A percentile compares a stretch with the other conserved stretches of the same genome.
phyloP scores from a whole-genome alignment of 2,329 filamentous ascomycete species.

The Fusarium transvaalense region DNA sequence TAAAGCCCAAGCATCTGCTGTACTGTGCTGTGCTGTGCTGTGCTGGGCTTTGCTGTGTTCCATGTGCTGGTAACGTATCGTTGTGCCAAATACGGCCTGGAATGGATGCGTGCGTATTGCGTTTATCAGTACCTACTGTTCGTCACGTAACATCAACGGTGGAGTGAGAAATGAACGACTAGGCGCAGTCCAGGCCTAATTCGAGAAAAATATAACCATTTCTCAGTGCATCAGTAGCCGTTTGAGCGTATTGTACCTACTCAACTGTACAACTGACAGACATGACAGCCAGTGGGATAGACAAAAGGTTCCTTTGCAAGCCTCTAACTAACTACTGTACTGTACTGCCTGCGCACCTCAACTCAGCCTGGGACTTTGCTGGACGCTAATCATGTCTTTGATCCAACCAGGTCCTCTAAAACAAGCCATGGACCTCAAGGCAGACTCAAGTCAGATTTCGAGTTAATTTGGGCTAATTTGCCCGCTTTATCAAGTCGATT shows the following conservation, averaged over 20 bases:
- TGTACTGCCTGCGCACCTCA: not conserved
- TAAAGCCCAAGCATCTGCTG: constrained; percentile 3
- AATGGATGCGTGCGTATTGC: constrained; percentile 34
- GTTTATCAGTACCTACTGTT: constrained; percentile 10
- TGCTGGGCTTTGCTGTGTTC: too few species aligned
- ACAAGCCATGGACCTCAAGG: constrained; percentile 35
- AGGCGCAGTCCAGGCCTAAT: constrained; percentile 30
- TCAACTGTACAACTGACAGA: not conserved
- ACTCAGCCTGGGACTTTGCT: constrained; percentile 3
- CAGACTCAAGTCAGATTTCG: constrained; percentile 31
- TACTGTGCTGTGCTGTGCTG: constrained; percentile 8
- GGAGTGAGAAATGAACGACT: constrained; percentile 37
- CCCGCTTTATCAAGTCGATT: constrained; percentile 40
- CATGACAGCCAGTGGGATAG: too few species aligned
- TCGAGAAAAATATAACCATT: constrained; percentile 31
- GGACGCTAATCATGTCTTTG: constrained; percentile 4
- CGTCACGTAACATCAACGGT: constrained; percentile 43
- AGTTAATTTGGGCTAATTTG: constrained; percentile 32
- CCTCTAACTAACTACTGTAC: too few species aligned
- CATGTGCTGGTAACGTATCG: constrained; percentile 31
- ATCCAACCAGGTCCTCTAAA: constrained; percentile 26
- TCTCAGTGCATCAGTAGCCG: constrained; percentile 29
- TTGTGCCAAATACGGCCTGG: constrained; percentile 24
- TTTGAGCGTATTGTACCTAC: constrained; percentile 17
- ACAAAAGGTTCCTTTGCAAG: constrained; percentile 26